Evolutionary conservation across 352 stramenopile genomes (phyloP).

Genomic region (Globisporangium rhizosaccharum): DNA sequence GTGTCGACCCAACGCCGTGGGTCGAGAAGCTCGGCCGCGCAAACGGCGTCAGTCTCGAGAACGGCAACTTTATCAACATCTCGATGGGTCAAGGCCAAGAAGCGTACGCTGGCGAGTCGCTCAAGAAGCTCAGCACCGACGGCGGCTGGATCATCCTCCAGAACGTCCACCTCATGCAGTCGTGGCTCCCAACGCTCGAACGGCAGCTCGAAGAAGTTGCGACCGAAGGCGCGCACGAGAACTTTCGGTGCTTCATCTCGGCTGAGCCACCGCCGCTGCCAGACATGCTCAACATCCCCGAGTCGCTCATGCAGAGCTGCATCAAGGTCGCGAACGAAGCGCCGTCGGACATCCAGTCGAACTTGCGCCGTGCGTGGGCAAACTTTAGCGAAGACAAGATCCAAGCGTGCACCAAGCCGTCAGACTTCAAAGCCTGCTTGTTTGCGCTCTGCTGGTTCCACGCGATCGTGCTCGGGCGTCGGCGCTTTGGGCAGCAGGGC

Average conservation of each 20-base stretch:
- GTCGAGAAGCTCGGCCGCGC: slow-evolving; percentile 88
- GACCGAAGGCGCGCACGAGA: slow-evolving; percentile 86
- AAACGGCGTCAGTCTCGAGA: slow-evolving; percentile 88
- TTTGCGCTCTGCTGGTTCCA: slow-evolving; percentile 96
- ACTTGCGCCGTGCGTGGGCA: slow-evolving; percentile 90
- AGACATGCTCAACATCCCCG: slow-evolving; percentile 95
- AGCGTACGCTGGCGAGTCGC: slow-evolving; percentile 85
- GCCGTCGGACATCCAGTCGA: slow-evolving; percentile 94
- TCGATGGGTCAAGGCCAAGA: slow-evolving; percentile 92
- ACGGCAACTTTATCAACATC: slow-evolving; percentile 96
- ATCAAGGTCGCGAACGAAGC: slow-evolving; percentile 97
- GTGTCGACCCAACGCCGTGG: slow-evolving; percentile 93
- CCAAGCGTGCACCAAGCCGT: slow-evolving; percentile 82
- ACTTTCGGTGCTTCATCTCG: slow-evolving; percentile 96
- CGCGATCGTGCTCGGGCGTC: slow-evolving; percentile 90
- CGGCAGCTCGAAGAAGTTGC: slow-evolving; percentile 89
- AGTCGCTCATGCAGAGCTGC: slow-evolving; percentile 93
- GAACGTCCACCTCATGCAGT: slow-evolving; percentile 96
- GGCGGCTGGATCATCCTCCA: slow-evolving; percentile 95
- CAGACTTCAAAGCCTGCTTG: slow-evolving; percentile 92
- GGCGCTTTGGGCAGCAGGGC: slow-evolving; percentile 92
- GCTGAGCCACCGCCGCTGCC: slow-evolving; percentile 90
- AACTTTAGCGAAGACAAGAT: slow-evolving; percentile 92
- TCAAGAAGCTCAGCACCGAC: slow-evolving; percentile 88
- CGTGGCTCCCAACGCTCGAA: slow-evolving; percentile 92